Conservation (phyloP, 2,329 filamentous ascomycete species). For the Penicillium glabrum region DNA sequence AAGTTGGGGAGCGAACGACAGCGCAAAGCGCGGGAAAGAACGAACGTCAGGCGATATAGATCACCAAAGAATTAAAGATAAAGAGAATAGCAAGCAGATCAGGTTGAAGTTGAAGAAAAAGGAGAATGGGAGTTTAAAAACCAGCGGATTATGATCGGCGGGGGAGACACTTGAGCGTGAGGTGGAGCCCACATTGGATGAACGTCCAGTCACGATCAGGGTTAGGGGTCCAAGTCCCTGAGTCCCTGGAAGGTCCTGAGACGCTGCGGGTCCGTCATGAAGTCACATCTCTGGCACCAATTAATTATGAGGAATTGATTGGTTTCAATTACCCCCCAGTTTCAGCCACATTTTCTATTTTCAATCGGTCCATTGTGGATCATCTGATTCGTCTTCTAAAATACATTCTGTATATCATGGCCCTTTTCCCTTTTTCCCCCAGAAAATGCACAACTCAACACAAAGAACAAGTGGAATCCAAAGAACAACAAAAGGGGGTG, state of each 20-base stretch:
- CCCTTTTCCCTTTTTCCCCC: background rate
- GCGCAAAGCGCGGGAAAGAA: conserved; percentile 19
- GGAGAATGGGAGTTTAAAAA: conserved; percentile 8
- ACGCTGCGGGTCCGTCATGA: background rate
- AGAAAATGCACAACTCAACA: background rate
- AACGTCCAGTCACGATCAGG: background rate
- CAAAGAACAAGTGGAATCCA: background rate
- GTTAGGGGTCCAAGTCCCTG: background rate
- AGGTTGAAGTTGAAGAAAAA: conserved; percentile 10
- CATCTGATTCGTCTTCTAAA: conserved; percentile 15
- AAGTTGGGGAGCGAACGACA: conserved; percentile 19
- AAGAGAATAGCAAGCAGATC: conserved; percentile 6
- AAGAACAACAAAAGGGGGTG: background rate
- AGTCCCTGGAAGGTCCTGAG: background rate
- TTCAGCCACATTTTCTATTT: conserved; percentile 4
- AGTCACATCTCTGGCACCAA: background rate
- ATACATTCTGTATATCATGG: conserved; percentile 15
- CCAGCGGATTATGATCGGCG: conserved; percentile 8
- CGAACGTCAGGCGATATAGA: conserved; percentile 9
- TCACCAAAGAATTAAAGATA: conserved; percentile 5
- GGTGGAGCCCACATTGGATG: background rate
- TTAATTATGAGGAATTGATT: background rate
- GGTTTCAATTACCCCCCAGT: background rate
- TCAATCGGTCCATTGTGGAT: background rate
- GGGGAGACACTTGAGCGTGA: conserved; percentile 1